phyloP scores from a whole-genome alignment of 768 basidiomycete genomes.

The Tephrocybe sp. region DNA sequence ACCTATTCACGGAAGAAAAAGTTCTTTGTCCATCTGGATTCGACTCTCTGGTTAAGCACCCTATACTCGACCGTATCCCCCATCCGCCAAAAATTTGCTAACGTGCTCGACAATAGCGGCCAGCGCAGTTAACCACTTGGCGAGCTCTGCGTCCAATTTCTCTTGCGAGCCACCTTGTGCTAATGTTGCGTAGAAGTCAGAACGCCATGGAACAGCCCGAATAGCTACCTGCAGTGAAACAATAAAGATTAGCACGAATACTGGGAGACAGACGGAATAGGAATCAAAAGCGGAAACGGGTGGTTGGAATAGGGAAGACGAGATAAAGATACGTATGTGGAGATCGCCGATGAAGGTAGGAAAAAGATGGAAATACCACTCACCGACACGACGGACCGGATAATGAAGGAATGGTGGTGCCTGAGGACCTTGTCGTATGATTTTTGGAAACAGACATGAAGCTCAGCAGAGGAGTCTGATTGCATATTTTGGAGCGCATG shows the following conservation, averaged over 20 bases:
- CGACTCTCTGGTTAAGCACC: background rate
- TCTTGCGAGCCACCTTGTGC: conserved; percentile 54
- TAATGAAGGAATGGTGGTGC: conserved; percentile 65
- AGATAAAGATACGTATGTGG: conserved; percentile 9
- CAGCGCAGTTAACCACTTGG: conserved; percentile 59
- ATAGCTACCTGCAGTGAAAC: conserved; percentile 46
- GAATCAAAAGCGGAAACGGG: background rate
- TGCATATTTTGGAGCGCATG: conserved; percentile 67
- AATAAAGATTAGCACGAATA: background rate
- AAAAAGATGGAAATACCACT: conserved; percentile 19
- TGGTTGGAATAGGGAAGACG: background rate
- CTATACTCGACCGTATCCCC: conserved; percentile 50
- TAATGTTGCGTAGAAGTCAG: conserved; percentile 61
- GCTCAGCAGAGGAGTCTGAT: conserved; percentile 44
- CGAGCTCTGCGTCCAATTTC: conserved; percentile 51
- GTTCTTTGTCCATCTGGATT: no score
- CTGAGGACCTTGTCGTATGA: conserved; percentile 67
- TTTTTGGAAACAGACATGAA: conserved; percentile 67
- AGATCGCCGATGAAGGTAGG: conserved; percentile 1
- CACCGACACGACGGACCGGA: conserved; percentile 64
- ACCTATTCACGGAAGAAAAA: no score
- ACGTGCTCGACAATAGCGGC: conserved; percentile 50
- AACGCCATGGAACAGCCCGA: conserved; percentile 56
- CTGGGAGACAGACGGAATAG: background rate
- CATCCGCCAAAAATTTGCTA: conserved; percentile 49